Base-by-base conservation (phyloP, 495 filamentous ascomycete genomes). In the Mycothermus thermophilus region DNA sequence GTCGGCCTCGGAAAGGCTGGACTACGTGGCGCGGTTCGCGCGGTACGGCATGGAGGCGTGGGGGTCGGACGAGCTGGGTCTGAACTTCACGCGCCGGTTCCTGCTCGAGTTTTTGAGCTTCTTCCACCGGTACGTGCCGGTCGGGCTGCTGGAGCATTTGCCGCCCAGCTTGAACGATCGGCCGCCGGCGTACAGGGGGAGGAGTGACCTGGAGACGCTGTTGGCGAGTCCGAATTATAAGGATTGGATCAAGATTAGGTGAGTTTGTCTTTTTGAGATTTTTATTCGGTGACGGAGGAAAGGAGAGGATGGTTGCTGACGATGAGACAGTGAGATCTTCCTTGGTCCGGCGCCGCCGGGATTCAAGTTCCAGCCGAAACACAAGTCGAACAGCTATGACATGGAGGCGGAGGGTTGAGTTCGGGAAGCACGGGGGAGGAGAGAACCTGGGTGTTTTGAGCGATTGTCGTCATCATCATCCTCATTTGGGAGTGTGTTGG, bases 181-280 rank as follows among this genome's bases (percentile, higher is more conserved):
- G 26, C 81, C 90, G 23, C 88, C 87, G 27, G 71, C 72, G 27
- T 97, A 75, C 52, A 73, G 64, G 45, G 86, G 87, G 5, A 65
- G 90, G 34, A 78, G 85, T 58, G 90, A 96, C 25, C 47, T 96
- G 57, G 90, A 97, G 70, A 92, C 83, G 28, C 59, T 97, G 42
- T 60, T 97, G 59, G 77, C 73, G 8, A 93, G 86, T 60, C 72
- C 71, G 24, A 79, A 96, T 55, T 94, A 92, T 58, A 80, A 75
- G 61, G 90, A 97, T 58, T 97, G 90, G 90, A 82, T 97, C 47
- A 96, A 93, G 67, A 92, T 97, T 50, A 90, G 81, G 85, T 92
- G 71, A 55, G 77, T 61, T 32, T 42, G 39, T 20, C 35, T 18
- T 27, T 27, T 20, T 21, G 7, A n/a, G 25, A 14, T 3, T n/a